Base-by-base conservation (phyloP, 148 eudicot species). In the Nepenthes mirabilis region DNA sequence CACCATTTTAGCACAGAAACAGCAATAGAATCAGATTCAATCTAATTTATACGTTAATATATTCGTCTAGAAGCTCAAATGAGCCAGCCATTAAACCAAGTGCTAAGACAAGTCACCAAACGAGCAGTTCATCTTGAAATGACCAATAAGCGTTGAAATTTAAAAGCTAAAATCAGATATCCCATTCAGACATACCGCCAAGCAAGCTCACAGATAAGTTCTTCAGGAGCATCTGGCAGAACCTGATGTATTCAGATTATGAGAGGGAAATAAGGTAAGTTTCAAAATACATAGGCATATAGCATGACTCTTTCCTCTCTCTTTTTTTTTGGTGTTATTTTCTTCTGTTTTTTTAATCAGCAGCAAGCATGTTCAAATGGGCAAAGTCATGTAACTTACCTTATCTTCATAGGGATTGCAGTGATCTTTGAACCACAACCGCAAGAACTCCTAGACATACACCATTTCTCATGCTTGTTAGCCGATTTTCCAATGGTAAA, bases 321-420 rank as follows among this genome's bases (percentile, higher is more conserved):
- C 14, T 10, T 49, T 12, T 10, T 49, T 11, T 10, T 11, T 13
- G 23, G 23, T 23, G 23, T 23, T 23, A 23, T 23, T 23, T 23
- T 23, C 23, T 23, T 23, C 23, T 23, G 23, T 23, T 23, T 23
- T 23, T 23, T 23, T 23, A 23, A 23, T 23, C 23, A 23, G 23
- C 23, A 23, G 23, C 23, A 11, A 36, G 33, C 11, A 34, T 45
- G 49, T 9, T 37, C 52, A 45, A 63, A 43, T 53, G 34, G 34
- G 43, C 10, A 47, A 9, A 33, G 36, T 47, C 3, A 60, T 48
- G 49, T 11, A 23, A 64, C 72, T 73, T 69, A 86, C 99, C 91
- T 86, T 70, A 60, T 93, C 99, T 65, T 79, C 85, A 13, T 93
- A 93, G 2, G 99, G 99, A 43, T 93, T 86, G 79, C 99, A 89